Percentiles rank a stretch among this genome's conserved stretches.
Evolutionary conservation across 2,329 filamentous ascomycete species (phyloP).

Genomic region (Trichophyton verrucosum): DNA sequence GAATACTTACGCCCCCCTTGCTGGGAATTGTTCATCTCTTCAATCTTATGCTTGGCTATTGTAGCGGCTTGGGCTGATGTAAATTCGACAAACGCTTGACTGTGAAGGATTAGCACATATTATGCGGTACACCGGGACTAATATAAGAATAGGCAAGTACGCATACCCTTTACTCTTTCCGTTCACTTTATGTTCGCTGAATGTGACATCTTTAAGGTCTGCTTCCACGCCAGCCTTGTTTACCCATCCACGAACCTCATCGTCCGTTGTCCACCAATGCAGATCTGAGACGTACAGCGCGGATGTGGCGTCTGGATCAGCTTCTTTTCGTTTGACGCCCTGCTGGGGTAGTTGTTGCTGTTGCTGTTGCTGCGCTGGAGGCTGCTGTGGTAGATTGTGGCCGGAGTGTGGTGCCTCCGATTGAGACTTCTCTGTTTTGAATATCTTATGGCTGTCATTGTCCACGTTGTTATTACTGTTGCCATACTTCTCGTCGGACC

Average conservation of each 20-base stretch:
- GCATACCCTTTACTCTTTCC: constrained; percentile 94
- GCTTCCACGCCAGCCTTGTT: constrained; percentile 67
- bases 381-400: constrained; percentile 22
- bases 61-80: constrained; percentile 71
- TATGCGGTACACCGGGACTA: neutral
- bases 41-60: constrained; percentile 70
- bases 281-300: constrained; percentile 81
- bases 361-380: constrained; percentile 18
- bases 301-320: constrained; percentile 49
- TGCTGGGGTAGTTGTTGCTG: constrained; percentile 36
- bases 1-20: constrained; percentile 51
- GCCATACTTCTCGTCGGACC: constrained; percentile 17
- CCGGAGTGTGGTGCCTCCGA: constrained; percentile 11
- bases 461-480: constrained; percentile 17
- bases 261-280: constrained; percentile 94
- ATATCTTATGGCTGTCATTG: constrained; percentile 15
- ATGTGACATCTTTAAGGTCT: constrained; percentile 83
- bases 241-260: constrained; percentile 82
- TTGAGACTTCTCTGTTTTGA: constrained; percentile 15
- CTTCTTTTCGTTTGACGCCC: constrained; percentile 51
- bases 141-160: neutral
- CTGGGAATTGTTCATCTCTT: constrained; percentile 47
- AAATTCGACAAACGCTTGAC: constrained; percentile 75
- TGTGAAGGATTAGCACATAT: constrained; percentile 19
- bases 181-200: constrained; percentile 97